Base-by-base conservation (phyloP, 2,329 filamentous ascomycete species). In the Alternaria dauci region DNA sequence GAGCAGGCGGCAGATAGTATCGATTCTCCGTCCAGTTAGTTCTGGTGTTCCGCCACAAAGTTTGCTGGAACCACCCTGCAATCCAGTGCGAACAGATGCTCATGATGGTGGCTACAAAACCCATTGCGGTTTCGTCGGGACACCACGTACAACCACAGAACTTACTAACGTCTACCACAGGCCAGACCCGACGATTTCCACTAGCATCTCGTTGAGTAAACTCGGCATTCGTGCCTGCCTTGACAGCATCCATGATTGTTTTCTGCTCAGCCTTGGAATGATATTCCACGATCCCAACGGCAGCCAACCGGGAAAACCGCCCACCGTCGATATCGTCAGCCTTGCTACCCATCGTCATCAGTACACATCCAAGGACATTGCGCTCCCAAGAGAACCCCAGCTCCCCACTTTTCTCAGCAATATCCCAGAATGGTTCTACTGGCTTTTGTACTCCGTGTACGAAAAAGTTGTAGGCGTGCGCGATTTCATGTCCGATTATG, bases 311-410 rank as follows among this genome's bases (percentile, higher is more conserved):
- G 5, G 0, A n/a, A 4, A 41, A 41, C 1, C 5, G 18, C 11
- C 28, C 2, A 0, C 11, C 11, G 0, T 23, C 18, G 0, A 3
- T 9, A 41, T 23, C 18, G 11, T 5, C 11, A 1, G 18, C 1
- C 9, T 41, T 41, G 2, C 36, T 50, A 5, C 11, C 18, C 6
- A 47, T 44, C 4, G 64, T 59, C 32, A 65, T 51, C 18, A 43
- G 38, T 32, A 69, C 47, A 8, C 51, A 52, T 1, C 61, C 59
- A 6, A 66, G 18, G 0, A 57, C 41, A 12, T 57, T 25, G 6
- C 26, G 32, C 46, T 72, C 67, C 67, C 67, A 70, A 0, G 59
- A 60, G 34, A 51, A 70, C 1, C 70, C 68, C 2, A 72, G 41
- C 36, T 71, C 64, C 8, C 50, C 32, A 3, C 44, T 11, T 16